phyloP scores from a whole-genome alignment of 371 early-diverging fungal species.

The Umbelopsis sp. region DNA sequence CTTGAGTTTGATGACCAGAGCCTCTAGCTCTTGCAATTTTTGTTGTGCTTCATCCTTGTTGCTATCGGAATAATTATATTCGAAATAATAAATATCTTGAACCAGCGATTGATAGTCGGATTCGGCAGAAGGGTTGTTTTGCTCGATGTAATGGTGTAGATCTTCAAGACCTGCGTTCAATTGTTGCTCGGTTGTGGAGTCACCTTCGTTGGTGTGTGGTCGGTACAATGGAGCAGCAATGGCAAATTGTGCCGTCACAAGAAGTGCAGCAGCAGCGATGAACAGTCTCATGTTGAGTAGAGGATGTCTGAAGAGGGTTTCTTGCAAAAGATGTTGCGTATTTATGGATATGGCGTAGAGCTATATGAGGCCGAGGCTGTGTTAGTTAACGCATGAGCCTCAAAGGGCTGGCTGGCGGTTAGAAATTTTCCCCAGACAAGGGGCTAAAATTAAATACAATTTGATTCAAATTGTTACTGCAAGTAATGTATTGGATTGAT shows the following conservation, averaged over 20 bases:
- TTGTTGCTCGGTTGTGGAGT: background rate
- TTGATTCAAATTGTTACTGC: no score
- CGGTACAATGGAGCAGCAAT: background rate
- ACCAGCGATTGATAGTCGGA: background rate
- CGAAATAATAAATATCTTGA: background rate
- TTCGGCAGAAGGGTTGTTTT: background rate
- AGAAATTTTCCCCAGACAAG: no score
- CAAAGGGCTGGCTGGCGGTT: no score
- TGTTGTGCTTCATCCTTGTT: background rate
- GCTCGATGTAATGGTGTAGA: background rate
- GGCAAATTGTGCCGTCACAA: background rate
- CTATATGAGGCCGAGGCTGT: no score
- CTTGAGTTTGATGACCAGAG: background rate
- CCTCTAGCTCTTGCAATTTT: background rate
- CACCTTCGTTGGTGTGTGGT: background rate
- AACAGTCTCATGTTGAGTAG: background rate
- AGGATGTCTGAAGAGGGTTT: background rate
- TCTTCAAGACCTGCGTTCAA: conserved; percentile 1
- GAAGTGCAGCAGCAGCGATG: background rate
- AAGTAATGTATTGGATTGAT: no score
- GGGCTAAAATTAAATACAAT: no score
- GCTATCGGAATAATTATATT: background rate
- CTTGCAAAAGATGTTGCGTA: no score
- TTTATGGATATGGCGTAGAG: background rate
- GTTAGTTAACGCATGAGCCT: no score